Evolutionary conservation across 75 land plant species (phyloP).

Genomic region (Picea sitchensis): DNA sequence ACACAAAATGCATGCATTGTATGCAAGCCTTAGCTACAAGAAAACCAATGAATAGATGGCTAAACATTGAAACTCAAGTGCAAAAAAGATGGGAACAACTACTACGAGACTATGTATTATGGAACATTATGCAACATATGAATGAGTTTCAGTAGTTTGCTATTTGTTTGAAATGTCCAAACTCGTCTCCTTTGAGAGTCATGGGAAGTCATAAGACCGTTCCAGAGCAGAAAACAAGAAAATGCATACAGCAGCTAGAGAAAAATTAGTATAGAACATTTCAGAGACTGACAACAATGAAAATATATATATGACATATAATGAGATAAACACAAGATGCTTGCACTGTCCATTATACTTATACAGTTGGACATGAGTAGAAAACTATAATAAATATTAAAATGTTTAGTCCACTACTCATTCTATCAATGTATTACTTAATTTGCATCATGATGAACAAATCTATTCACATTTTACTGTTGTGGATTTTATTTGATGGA

Average conservation of each 20-base stretch:
- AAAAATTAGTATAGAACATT: not conserved
- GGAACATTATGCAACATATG: not conserved
- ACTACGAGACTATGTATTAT: not conserved
- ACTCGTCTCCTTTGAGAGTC: not conserved
- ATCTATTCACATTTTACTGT: not conserved
- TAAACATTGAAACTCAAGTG: not conserved
- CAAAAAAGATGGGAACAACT: not conserved
- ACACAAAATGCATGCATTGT: not conserved
- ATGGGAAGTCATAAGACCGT: not conserved
- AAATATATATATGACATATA: not conserved
- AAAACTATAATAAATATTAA: too few species aligned
- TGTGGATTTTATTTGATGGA: not conserved
- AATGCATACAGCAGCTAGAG: not conserved
- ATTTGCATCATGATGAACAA: too few species aligned
- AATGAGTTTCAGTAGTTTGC: not conserved
- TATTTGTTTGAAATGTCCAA: slow-evolving; percentile 2
- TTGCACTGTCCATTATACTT: too few species aligned
- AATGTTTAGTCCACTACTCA: too few species aligned
- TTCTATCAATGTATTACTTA: too few species aligned
- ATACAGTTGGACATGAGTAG: too few species aligned
- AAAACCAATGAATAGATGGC: not conserved
- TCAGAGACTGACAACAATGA: not conserved
- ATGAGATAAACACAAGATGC: not conserved
- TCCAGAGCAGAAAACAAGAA: not conserved
- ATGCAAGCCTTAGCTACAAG: too few species aligned